Evolutionary conservation across 2,329 filamentous ascomycete genomes (phyloP), one percentile per base, ranked within the genome.

Genomic region (Chaetomiaceae sp.): DNA sequence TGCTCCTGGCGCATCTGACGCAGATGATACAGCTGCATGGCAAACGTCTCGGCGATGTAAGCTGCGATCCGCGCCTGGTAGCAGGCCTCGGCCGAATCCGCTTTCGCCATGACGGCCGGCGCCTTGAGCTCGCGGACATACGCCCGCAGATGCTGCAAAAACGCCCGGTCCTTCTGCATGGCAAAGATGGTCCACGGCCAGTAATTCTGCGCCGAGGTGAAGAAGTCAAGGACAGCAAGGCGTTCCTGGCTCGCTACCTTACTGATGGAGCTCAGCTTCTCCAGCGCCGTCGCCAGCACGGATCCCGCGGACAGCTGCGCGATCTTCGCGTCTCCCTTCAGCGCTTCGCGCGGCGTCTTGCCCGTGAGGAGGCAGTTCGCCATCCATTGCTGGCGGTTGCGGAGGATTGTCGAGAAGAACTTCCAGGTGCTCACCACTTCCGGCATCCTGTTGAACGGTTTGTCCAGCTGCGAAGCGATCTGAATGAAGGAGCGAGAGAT

Each of bases 181-280:
- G 85, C 82, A 47, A 87, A 84, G 47, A 94, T 89, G 1, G 88
- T 90, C 88, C 91, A 95, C 1, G 90, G 86, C 91, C 91, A 97
- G 61, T 89, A 87, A 63, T 95, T 93, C 61, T 96, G 90, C 4
- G 91, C 87, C 3, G 86, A 81, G 2, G 87, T 82, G 30, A 96
- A 80, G 62, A 97, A 97, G 57, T 91, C 83, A 14, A 98, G 73
- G 57, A 96, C 81, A 1, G 86, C 81, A 18, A 89, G 70, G 4
- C 83, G 79, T 52, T 88, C 79, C 27, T 72, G 70, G n/a, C 77
- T 73, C 8, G 84, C 73, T 18, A 90, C 64, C 2, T 76, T 70
- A 19, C 77, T 74, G 50, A 95, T 80, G 10, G 73, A 73, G 15
- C 78, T 75, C 30, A 97, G 71, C 47, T 80, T 76, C 36, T 84